Evolutionary conservation across 1,139 yeast species (phyloP).

Genomic region (Candida tetrigidarum): DNA sequence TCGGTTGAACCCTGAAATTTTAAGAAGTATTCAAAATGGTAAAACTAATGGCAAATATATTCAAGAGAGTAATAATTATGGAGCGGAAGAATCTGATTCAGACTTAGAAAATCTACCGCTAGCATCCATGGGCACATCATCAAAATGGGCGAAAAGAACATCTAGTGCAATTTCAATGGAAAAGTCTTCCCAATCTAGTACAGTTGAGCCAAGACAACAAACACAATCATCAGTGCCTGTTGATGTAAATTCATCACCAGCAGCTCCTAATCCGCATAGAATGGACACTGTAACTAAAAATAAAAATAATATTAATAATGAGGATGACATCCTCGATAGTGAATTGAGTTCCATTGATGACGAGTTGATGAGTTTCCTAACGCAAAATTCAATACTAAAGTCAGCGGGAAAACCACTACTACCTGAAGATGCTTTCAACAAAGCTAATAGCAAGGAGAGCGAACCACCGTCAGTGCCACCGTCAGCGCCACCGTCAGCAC

Average conservation of each 20-base stretch:
- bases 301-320: neutral
- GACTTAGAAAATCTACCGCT: too few species aligned
- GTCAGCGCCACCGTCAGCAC: too few species aligned
- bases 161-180: too few species aligned
- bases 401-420: constrained; percentile 2
- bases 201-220: too few species aligned
- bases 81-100: neutral
- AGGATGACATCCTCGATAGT: constrained; percentile 1
- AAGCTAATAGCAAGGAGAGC: neutral
- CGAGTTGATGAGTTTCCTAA: constrained; percentile 17
- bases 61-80: neutral
- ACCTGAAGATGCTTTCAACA: neutral
- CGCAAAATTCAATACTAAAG: constrained; percentile 2
- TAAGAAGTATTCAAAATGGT: neutral
- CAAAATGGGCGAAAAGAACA: too few species aligned
- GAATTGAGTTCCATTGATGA: constrained; percentile 20
- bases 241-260: too few species aligned
- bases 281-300: too few species aligned
- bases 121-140: too few species aligned
- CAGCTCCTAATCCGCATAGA: neutral
- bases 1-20: neutral
- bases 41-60: neutral
- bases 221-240: too few species aligned
- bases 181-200: too few species aligned
- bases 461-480: too few species aligned